Base-by-base conservation (phyloP, 495 filamentous ascomycete genomes). In the Immersiella caudata region DNA sequence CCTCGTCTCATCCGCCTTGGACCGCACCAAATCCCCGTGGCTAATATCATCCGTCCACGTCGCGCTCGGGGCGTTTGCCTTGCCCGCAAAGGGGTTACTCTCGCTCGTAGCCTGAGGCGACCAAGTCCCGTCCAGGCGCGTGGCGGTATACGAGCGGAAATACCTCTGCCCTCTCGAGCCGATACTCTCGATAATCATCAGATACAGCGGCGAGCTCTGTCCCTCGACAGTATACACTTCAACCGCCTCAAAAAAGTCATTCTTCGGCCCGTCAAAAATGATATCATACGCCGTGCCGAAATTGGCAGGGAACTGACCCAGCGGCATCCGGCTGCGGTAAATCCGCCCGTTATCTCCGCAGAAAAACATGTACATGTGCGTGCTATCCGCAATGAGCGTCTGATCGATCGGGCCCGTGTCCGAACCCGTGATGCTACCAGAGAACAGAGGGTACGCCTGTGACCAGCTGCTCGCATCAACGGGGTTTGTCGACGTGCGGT, bases 41-140 rank as follows among this genome's bases (percentile, higher is more conserved):
- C 84, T 87, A 72, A 90, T 88, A 64, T 88, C 85, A 73, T 87
- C 81, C 52, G 87, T 88, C 88, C 88, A 90, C 54, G 80, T 81
- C 0, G 84, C 84, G 59, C 84, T 84, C 65, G 60, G 60, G 16
- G 82, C 87, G 72, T 90, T 89, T 22, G 82, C 83, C 73, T 85
- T 85, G 60, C 88, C 86, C 2, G 88, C 88, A 60, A 89, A 90
- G 3, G 88, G 83, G 6, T 71, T 61, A 68, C 70, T 79, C 77
- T 89, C 87, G 25, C 56, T 81, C 0, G 74, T 73, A 2, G 86
- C 82, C 69, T 87, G 83, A 8, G 78, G 63, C 0, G 83, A 85
- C 87, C 87, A 89, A 21, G 75, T 40, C 0, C 87, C 87, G 58
- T 70, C 68, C 0, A 89, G 81, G 60, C 78, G 83, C 36, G 66